phyloP scores from a whole-genome alignment of 495 filamentous ascomycete genomes.

The Penicillium angulare region DNA sequence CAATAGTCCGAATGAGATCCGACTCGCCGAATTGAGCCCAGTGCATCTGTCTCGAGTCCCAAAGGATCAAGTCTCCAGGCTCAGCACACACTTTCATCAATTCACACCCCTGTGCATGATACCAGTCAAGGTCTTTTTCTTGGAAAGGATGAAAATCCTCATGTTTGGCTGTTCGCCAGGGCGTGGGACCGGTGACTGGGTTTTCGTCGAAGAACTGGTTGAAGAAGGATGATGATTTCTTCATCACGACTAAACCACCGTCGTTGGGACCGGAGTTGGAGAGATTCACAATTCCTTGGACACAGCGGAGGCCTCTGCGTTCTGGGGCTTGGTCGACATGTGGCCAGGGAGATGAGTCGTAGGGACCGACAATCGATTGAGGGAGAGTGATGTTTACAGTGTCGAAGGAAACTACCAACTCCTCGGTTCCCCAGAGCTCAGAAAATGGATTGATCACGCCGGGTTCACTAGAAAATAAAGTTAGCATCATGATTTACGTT shows the following conservation, averaged over 20 bases:
- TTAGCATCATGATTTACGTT: neutral
- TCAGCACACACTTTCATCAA: constrained; percentile 28
- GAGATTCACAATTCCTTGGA: constrained; percentile 38
- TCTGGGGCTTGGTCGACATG: constrained; percentile 30
- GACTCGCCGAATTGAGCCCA: constrained; percentile 10
- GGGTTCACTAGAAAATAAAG: neutral
- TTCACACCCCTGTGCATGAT: constrained; percentile 6
- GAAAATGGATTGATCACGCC: constrained; percentile 6
- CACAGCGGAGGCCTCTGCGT: constrained; percentile 24
- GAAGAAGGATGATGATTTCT: neutral
- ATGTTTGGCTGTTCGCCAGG: neutral
- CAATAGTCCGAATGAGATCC: constrained; percentile 17
- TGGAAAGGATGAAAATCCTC: neutral
- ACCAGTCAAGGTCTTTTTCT: neutral
- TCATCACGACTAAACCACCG: constrained; percentile 18
- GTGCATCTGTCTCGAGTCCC: constrained; percentile 33
- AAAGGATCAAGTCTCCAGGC: constrained; percentile 33
- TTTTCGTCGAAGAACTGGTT: constrained; percentile 3
- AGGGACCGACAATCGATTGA: no score
- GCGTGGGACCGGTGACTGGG: neutral
- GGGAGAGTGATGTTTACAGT: constrained; percentile 17
- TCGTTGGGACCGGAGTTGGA: constrained; percentile 18
- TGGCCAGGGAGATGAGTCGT: constrained; percentile 23
- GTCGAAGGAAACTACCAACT: constrained; percentile 34
- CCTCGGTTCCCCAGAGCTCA: constrained; percentile 31